These are phyloP conservation scores for Globisporangium cystogenes DNA, from an alignment of 352 stramenopile genomes.

Conservation along the genomic window DNA sequence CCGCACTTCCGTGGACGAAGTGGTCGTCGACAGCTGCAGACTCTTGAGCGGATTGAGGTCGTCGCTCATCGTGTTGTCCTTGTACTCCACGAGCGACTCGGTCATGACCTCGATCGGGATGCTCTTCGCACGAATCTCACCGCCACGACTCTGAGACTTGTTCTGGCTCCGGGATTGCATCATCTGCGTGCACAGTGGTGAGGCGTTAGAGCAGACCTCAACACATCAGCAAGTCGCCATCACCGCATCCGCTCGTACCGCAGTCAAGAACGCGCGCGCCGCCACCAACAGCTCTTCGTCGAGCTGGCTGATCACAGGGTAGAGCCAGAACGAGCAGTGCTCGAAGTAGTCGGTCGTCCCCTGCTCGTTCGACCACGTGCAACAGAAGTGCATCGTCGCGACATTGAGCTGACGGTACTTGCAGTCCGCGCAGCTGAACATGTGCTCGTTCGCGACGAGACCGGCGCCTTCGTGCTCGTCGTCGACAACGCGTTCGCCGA, in stretches of 20 bases:
- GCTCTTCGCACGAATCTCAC: conserved; percentile 78
- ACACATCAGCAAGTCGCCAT: not conserved
- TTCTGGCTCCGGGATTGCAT: conserved; percentile 60
- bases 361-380: conserved; percentile 87
- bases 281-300: conserved; percentile 83
- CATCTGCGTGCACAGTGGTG: conserved; percentile 25
- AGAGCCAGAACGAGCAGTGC: conserved; percentile 85
- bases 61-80: conserved; percentile 69
- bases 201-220: not conserved
- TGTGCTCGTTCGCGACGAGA: conserved; percentile 52
- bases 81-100: conserved; percentile 67
- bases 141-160: conserved; percentile 57
- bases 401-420: conserved; percentile 75
- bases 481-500: conserved; percentile 17
- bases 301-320: conserved; percentile 77
- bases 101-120: conserved; percentile 81
- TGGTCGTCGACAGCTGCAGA: conserved; percentile 53
- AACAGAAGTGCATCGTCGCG: conserved; percentile 84
- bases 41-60: conserved; percentile 78
- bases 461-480: conserved; percentile 31
- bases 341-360: conserved; percentile 88
- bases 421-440: conserved; percentile 83
- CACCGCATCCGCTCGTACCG: conserved; percentile 27
- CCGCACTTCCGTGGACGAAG: conserved; percentile 60
- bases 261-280: conserved; percentile 66